Evolutionary conservation across 352 stramenopile genomes (phyloP).

Genomic region (Globisporangium spinosum): DNA sequence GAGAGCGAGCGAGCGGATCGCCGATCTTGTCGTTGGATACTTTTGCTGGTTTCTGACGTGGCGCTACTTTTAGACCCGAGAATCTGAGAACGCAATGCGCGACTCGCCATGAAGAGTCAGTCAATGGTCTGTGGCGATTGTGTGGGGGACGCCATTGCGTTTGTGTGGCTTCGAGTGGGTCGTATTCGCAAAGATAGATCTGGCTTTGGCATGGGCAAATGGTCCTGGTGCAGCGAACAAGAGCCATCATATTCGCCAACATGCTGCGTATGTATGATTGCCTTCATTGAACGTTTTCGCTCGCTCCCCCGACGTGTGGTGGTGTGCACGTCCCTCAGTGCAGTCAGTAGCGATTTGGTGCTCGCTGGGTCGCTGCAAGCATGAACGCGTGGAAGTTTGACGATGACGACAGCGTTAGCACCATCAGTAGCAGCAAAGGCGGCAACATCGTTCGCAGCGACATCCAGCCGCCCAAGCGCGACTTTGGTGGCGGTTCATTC

Average conservation of each 20-base stretch:
- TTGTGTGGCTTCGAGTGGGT: not conserved
- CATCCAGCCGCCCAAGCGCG: constrained; percentile 7
- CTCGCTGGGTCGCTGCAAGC: not conserved
- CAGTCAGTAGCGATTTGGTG: not conserved
- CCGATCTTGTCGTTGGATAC: not conserved
- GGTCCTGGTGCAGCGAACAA: not conserved
- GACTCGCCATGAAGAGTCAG: not conserved
- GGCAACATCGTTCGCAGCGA: not conserved
- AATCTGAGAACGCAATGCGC: constrained; percentile 2
- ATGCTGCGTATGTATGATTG: not conserved
- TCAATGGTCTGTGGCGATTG: not conserved
- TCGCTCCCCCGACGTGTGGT: not conserved
- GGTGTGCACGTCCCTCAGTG: not conserved
- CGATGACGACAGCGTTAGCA: not conserved
- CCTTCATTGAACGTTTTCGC: not conserved
- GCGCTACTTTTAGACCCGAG: not conserved
- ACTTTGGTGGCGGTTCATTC: constrained; percentile 5
- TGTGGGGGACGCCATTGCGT: not conserved
- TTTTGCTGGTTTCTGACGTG: not conserved
- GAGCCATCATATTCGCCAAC: constrained; percentile 2
- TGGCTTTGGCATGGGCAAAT: not conserved
- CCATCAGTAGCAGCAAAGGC: not conserved
- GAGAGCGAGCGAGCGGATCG: not conserved
- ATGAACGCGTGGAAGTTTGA: constrained; percentile 15
- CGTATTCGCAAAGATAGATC: not conserved